Conservation (phyloP, 495 filamentous ascomycete species). For the Penicillium longicatenatum region DNA sequence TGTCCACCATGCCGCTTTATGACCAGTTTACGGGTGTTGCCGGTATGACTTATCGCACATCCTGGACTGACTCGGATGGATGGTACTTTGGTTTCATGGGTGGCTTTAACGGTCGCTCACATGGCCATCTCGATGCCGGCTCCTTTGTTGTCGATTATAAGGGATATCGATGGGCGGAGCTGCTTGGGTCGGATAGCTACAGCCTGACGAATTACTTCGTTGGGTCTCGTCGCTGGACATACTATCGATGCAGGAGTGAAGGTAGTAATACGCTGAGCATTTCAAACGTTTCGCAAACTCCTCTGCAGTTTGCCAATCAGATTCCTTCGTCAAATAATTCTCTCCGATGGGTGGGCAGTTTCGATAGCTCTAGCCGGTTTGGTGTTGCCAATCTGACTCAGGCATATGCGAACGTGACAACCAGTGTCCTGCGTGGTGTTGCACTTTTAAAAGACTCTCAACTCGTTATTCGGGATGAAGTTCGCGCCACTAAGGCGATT, state of each 20-base stretch:
- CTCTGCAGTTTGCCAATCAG: not conserved
- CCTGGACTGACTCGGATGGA: not conserved
- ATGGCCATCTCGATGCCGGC: not conserved
- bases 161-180: not conserved
- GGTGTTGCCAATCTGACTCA: not conserved
- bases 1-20: not conserved
- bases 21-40: not conserved
- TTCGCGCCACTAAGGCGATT: not conserved
- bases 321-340: not conserved
- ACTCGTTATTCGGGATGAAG: not conserved
- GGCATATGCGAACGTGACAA: not conserved
- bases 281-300: not conserved
- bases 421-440: not conserved
- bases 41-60: not conserved
- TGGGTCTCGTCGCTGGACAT: not conserved
- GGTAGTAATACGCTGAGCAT: not conserved
- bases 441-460: not conserved
- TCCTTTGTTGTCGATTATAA: conserved; percentile 1
- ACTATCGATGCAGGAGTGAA: not conserved
- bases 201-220: not conserved
- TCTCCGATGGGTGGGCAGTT: not conserved
- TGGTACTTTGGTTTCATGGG: conserved; percentile 3
- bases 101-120: not conserved
- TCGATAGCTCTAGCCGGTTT: not conserved
- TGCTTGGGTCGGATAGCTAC: not conserved